phyloP scores from a whole-genome alignment of 148 eudicot species.

The Polygonum maritimum region DNA sequence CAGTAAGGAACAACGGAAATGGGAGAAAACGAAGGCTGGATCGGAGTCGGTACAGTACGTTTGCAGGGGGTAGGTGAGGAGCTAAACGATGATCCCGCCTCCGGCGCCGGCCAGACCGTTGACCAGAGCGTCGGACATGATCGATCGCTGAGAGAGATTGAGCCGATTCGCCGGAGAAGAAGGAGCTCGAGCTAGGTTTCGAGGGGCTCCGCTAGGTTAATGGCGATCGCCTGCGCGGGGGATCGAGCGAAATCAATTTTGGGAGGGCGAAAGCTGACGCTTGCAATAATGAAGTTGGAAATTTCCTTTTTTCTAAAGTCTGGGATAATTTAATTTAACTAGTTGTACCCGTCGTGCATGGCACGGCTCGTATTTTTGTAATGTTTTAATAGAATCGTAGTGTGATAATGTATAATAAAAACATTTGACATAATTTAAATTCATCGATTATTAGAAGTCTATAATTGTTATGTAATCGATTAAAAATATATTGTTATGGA shows the following conservation, averaged over 20 bases:
- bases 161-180: neutral
- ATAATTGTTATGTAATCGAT: no score
- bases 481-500: no score
- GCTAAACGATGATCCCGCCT: slow-evolving; percentile 96
- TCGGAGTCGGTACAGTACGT: slow-evolving; percentile 35
- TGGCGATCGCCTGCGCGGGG: neutral
- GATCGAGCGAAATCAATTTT: neutral
- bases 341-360: no score
- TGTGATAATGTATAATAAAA: no score
- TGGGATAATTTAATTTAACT: no score
- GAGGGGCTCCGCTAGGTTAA: neutral
- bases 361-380: no score
- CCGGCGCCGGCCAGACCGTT: slow-evolving; percentile 98
- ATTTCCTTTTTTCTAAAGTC: neutral
- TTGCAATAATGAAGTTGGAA: neutral
- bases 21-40: neutral
- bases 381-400: no score
- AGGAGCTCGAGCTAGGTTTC: neutral
- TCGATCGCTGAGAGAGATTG: neutral
- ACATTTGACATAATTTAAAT: no score
- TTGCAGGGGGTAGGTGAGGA: slow-evolving; percentile 91
- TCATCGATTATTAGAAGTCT: no score
- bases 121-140: slow-evolving; percentile 89
- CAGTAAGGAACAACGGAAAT: neutral
- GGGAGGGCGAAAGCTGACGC: neutral